Conservation (phyloP, 2,329 filamentous ascomycete species). For the Colletotrichum sp. region DNA sequence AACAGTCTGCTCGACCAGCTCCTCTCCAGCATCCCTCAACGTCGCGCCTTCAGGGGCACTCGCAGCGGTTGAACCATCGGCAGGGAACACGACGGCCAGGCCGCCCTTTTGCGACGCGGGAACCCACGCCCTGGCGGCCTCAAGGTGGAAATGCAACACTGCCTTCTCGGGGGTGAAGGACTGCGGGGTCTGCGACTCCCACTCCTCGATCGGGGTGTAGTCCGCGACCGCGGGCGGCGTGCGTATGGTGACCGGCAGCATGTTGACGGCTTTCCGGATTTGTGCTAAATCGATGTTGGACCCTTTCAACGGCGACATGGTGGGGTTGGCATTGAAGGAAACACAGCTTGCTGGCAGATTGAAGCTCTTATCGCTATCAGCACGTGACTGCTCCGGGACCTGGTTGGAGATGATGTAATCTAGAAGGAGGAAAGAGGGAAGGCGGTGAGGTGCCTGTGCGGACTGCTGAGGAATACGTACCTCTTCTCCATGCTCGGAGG, state of each 20-base stretch:
- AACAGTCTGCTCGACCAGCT: slow-evolving; percentile 51
- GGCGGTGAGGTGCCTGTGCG: background rate
- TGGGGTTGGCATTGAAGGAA: slow-evolving; percentile 2
- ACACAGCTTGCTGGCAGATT: background rate
- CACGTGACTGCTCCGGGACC: background rate
- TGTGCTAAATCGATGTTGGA: background rate
- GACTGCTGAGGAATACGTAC: background rate
- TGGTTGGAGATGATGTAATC: background rate
- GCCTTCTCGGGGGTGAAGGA: slow-evolving; percentile 76
- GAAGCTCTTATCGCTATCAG: slow-evolving; percentile 26
- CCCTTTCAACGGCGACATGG: background rate
- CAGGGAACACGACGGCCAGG: slow-evolving; percentile 61
- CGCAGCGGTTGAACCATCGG: slow-evolving; percentile 36
- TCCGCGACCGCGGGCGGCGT: slow-evolving; percentile 60
- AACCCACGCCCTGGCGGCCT: slow-evolving; percentile 62
- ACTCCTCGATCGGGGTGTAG: slow-evolving; percentile 70
- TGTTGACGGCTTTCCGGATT: slow-evolving; percentile 24
- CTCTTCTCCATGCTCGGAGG: background rate
- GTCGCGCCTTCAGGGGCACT: slow-evolving; percentile 36
- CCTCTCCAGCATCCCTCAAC: slow-evolving; percentile 37
- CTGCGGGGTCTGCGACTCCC: slow-evolving; percentile 74
- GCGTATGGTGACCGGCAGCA: slow-evolving; percentile 61
- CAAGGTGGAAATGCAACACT: slow-evolving; percentile 69
- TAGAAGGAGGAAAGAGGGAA: background rate
- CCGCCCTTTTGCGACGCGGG: slow-evolving; percentile 57